Evolutionary conservation across 148 eudicot genomes (phyloP).

Genomic region (Cornus kousa): DNA sequence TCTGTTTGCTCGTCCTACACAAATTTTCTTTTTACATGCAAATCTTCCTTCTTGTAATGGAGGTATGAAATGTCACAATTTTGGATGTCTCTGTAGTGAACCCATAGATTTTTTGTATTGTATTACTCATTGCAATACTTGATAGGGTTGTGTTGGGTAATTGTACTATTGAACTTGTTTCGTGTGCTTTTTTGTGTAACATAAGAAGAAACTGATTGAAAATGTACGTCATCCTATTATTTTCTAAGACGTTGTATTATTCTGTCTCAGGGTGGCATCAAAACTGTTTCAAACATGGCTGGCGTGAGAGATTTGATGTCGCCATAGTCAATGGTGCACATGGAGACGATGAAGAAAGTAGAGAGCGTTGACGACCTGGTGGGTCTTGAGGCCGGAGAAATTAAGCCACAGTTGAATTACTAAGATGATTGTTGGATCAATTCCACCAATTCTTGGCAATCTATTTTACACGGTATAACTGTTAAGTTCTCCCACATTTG

Average conservation of each 20-base stretch:
- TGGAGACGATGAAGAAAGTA: too few species aligned
- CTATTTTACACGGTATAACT: slow-evolving; percentile 69
- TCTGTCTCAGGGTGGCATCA: too few species aligned
- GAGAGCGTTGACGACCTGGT: too few species aligned
- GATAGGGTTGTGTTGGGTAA: slow-evolving; percentile 8
- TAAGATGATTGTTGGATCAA: slow-evolving; percentile 39
- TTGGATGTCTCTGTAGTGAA: slow-evolving; percentile 14
- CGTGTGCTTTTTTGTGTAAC: not conserved
- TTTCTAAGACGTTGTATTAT: too few species aligned
- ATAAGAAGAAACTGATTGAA: not conserved
- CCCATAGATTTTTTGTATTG: not conserved
- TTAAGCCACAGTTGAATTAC: too few species aligned
- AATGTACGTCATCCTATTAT: too few species aligned
- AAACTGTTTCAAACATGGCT: too few species aligned
- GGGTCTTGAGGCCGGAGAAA: too few species aligned
- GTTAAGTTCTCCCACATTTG: slow-evolving; percentile 30
- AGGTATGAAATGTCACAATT: slow-evolving; percentile 10
- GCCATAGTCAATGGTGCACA: too few species aligned
- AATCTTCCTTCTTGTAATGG: not conserved
- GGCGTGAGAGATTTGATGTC: too few species aligned
- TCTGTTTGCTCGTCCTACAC: not conserved
- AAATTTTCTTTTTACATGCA: not conserved
- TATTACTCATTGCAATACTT: not conserved
- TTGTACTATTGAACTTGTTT: not conserved
- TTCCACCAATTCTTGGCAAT: slow-evolving; percentile 70